phyloP scores from a whole-genome alignment of 306 rosid genomes.

The Cicer arietinum region DNA sequence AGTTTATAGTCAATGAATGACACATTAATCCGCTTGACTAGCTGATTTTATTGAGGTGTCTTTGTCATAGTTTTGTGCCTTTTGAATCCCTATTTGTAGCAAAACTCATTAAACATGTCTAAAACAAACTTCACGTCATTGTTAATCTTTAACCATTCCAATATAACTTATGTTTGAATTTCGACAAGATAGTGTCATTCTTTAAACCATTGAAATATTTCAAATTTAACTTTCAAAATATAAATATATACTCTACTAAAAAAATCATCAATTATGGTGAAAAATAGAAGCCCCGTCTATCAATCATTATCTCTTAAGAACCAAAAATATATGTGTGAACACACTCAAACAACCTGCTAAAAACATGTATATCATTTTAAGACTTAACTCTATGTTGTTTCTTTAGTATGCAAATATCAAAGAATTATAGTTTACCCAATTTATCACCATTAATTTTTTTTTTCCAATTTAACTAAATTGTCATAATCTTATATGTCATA shows the following conservation, averaged over 20 bases:
- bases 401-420: neutral
- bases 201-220: neutral
- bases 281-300: neutral
- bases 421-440: neutral
- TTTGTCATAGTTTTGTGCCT: neutral
- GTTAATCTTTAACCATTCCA: neutral
- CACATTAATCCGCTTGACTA: too few relatives aligned
- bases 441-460: neutral
- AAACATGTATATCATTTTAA: neutral
- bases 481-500: neutral
- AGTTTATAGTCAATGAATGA: too few relatives aligned
- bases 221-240: neutral
- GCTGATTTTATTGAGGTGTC: neutral
- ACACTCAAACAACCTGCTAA: neutral
- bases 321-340: neutral
- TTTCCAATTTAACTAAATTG: too few relatives aligned
- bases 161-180: neutral
- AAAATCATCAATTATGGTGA: neutral
- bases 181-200: neutral
- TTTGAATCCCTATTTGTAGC: neutral
- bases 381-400: neutral
- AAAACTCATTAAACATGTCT: neutral
- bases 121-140: neutral
- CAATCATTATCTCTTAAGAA: neutral
- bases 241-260: neutral